Conservation (phyloP, 2,329 filamentous ascomycete genomes). For the Penicillium sp. region DNA sequence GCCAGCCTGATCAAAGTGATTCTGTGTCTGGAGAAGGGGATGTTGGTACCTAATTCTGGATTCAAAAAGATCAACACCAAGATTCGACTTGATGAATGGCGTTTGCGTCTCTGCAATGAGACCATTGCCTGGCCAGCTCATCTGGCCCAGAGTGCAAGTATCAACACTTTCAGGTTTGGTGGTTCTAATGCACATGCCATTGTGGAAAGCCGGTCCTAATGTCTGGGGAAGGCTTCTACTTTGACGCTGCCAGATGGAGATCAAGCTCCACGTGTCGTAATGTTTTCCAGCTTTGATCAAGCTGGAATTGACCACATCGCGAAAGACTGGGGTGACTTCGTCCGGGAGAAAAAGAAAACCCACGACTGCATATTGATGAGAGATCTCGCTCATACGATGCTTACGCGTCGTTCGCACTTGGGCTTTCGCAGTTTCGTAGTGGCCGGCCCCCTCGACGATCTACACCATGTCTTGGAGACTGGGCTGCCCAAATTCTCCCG, state of each 20-base stretch:
- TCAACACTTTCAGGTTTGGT: conserved; percentile 32
- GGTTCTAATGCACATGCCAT: conserved; percentile 28
- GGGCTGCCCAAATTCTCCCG: conserved; percentile 15
- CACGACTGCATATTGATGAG: conserved; percentile 6
- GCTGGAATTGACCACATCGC: conserved; percentile 18
- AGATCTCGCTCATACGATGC: conserved; percentile 17
- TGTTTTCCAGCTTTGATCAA: conserved; percentile 18
- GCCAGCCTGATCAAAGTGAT: conserved; percentile 50
- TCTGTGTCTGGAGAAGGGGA: conserved; percentile 41
- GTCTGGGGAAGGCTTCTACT: conserved; percentile 13
- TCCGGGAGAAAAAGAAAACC: conserved; percentile 9
- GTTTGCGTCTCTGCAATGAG: conserved; percentile 15
- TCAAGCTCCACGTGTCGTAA: conserved; percentile 13
- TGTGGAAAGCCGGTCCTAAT: conserved; percentile 22
- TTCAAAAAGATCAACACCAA: conserved; percentile 43
- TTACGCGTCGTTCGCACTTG: conserved; percentile 18
- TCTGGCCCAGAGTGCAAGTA: conserved; percentile 20
- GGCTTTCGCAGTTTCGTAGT: conserved; percentile 22
- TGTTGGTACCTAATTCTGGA: conserved; percentile 47
- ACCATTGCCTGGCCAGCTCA: conserved; percentile 21
- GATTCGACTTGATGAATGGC: conserved; percentile 34
- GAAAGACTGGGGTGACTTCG: conserved; percentile 13
- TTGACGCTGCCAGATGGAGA: conserved; percentile 9
- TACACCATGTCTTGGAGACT: conserved; percentile 8
- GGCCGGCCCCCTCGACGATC: conserved; percentile 14